phyloP scores from a whole-genome alignment of 208 protist species.

The Herpetomonas tarakana region DNA sequence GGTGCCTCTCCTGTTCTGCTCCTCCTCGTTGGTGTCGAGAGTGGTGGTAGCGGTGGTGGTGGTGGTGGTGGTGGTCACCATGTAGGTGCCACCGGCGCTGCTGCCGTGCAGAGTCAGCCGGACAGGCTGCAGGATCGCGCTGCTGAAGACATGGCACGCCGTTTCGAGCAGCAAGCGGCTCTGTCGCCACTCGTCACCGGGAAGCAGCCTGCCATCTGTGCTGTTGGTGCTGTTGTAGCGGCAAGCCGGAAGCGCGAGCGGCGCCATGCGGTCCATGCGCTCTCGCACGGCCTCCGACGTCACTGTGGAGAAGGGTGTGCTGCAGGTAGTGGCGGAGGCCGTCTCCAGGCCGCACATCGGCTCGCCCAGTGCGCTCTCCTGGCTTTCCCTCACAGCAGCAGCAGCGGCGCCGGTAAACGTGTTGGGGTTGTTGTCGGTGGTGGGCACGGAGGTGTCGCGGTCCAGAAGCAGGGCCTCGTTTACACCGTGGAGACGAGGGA shows the following conservation, averaged over 20 bases:
- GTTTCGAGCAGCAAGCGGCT: neutral
- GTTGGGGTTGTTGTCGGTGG: neutral
- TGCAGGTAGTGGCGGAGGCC: no score
- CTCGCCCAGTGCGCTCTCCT: no score
- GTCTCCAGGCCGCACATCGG: no score
- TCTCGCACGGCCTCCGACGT: neutral
- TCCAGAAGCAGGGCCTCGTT: slow-evolving; percentile 23
- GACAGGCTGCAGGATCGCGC: slow-evolving; percentile 18
- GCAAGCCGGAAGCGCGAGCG: no score
- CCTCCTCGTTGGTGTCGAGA: neutral
- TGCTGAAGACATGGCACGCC: slow-evolving; percentile 8
- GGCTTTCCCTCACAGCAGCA: neutral
- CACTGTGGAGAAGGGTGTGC: neutral
- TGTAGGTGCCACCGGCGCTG: slow-evolving; percentile 73
- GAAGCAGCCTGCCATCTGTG: no score
- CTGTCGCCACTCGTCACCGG: no score
- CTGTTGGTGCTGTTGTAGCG: no score
- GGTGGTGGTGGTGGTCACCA: slow-evolving; percentile 25
- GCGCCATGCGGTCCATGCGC: neutral
- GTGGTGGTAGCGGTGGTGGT: slow-evolving; percentile 4
- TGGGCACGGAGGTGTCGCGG: neutral
- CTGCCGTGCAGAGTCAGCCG: slow-evolving; percentile 34
- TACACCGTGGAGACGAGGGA: slow-evolving; percentile 27
- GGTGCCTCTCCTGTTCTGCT: neutral
- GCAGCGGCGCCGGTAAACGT: no score